These are phyloP conservation scores for Mycena maculata DNA, from an alignment of 768 basidiomycete genomes.

Conservation along the genomic window DNA sequence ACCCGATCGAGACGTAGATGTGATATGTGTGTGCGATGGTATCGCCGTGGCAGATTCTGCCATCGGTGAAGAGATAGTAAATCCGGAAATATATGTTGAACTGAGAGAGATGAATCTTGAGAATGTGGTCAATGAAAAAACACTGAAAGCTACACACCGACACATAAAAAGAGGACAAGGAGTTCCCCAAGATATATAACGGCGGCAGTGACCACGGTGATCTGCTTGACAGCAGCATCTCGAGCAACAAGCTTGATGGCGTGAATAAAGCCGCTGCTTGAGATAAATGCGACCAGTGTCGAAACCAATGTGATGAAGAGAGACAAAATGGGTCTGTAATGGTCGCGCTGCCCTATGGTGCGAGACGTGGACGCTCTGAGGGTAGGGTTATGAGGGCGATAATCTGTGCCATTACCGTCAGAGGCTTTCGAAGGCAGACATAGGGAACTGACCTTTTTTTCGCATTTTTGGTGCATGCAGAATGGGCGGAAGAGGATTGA, in stretches of 20 bases:
- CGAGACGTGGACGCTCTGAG: background rate
- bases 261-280: background rate
- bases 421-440: background rate
- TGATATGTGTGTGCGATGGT: slow-evolving; percentile 7
- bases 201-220: background rate
- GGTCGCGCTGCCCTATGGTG: background rate
- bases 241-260: background rate
- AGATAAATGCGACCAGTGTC: background rate
- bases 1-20: background rate
- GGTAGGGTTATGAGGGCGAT: background rate
- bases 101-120: background rate
- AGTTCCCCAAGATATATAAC: background rate
- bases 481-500: background rate
- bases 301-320: background rate
- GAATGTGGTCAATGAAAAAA: background rate
- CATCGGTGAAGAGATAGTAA: background rate
- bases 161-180: background rate
- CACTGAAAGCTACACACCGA: background rate
- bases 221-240: background rate
- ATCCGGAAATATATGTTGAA: background rate
- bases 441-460: background rate
- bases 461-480: slow-evolving; percentile 4
- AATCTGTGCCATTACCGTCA: background rate
- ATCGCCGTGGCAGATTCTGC: background rate
- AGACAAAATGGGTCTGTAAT: background rate